A percentile compares a stretch with the other conserved stretches of the same genome.
Evolutionary conservation across 2,329 filamentous ascomycete species (phyloP).

Genomic region (Venturia asperata): DNA sequence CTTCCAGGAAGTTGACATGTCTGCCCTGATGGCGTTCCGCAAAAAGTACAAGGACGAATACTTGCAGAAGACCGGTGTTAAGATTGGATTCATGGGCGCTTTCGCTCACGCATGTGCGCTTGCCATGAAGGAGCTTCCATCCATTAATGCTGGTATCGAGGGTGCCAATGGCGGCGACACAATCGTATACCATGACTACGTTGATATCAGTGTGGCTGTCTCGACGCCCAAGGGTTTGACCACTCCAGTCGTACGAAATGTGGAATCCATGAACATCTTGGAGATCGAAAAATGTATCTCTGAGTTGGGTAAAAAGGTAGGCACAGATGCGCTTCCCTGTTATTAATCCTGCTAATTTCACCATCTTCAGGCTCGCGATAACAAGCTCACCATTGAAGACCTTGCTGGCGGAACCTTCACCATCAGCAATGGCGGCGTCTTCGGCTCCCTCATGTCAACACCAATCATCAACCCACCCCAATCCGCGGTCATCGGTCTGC

Average conservation of each 20-base stretch:
- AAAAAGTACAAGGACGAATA: slow-evolving; percentile 96
- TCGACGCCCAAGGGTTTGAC: slow-evolving; percentile 96
- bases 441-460: slow-evolving; percentile 94
- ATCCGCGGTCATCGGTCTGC: slow-evolving; percentile 40
- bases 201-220: slow-evolving; percentile 94
- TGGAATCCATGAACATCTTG: slow-evolving; percentile 79
- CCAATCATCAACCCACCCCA: slow-evolving; percentile 98
- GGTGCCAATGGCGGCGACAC: slow-evolving; percentile 92
- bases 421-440: slow-evolving; percentile 94
- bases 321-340: slow-evolving; percentile 22
- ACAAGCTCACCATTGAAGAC: slow-evolving; percentile 96
- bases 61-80: slow-evolving; percentile 91
- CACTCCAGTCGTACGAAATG: slow-evolving; percentile 91
- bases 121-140: slow-evolving; percentile 90
- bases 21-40: slow-evolving; percentile 90
- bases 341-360: not conserved
- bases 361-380: slow-evolving; percentile 67
- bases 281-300: slow-evolving; percentile 87
- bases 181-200: slow-evolving; percentile 96
- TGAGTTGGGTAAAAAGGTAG: slow-evolving; percentile 89
- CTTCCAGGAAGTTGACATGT: slow-evolving; percentile 99
- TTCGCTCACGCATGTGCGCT: slow-evolving; percentile 86
- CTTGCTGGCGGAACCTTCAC: slow-evolving; percentile 99
- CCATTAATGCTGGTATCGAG: slow-evolving; percentile 94
- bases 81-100: slow-evolving; percentile 99